Conservation (phyloP, 208 protist species). For the Herpetomonas tarakana region DNA sequence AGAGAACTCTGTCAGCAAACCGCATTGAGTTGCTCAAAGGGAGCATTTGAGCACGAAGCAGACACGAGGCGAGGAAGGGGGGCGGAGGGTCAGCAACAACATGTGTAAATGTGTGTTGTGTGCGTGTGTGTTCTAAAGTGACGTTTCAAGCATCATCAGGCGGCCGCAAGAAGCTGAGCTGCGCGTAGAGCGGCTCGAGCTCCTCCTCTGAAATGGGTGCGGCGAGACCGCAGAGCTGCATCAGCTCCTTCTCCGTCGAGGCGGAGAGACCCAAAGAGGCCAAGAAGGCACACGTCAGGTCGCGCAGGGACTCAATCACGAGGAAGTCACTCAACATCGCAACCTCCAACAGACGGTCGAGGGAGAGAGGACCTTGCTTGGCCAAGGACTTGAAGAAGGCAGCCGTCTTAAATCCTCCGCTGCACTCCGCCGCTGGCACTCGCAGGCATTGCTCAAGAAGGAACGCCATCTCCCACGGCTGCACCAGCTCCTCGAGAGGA, state of each 20-base stretch:
- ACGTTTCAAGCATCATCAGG: constrained; percentile 29
- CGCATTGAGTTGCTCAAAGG: too few relatives aligned
- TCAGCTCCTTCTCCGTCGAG: constrained; percentile 58
- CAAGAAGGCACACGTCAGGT: constrained; percentile 79
- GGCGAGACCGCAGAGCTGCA: constrained; percentile 60
- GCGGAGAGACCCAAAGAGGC: constrained; percentile 65
- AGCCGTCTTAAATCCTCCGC: constrained; percentile 13
- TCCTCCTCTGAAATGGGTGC: constrained; percentile 56
- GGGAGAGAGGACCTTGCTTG: constrained; percentile 26
- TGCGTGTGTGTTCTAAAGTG: too few relatives aligned
- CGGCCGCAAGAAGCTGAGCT: constrained; percentile 72
- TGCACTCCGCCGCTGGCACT: constrained; percentile 6
- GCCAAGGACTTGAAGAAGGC: constrained; percentile 20
- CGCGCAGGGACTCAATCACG: constrained; percentile 69
- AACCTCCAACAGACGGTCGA: constrained; percentile 71
- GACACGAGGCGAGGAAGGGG: too few relatives aligned
- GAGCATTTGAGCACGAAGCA: too few relatives aligned
- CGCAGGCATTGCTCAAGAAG: constrained; percentile 51
- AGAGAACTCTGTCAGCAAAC: too few relatives aligned
- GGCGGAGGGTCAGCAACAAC: too few relatives aligned
- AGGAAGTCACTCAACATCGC: constrained; percentile 87
- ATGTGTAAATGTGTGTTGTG: too few relatives aligned
- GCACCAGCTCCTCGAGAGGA: constrained; percentile 77
- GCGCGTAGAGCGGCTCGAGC: constrained; percentile 73
- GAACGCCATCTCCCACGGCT: constrained; percentile 82